Base-by-base conservation (phyloP, 1,284 basidiomycete genomes). In the Golubevia pallescens region DNA sequence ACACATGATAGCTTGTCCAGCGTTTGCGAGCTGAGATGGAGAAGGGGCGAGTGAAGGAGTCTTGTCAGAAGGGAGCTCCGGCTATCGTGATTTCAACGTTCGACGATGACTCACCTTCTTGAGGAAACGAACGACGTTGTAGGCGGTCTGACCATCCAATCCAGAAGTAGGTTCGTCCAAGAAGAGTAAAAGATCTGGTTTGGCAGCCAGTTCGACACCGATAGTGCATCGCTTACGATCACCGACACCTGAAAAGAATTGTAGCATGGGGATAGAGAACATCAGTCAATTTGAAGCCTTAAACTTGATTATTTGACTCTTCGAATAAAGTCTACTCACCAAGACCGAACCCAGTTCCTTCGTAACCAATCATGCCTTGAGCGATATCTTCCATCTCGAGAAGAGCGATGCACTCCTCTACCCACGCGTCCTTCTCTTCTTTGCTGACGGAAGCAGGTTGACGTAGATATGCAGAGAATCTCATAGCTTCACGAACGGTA, bases 391-490 rank as follows among this genome's bases (percentile, higher is more conserved):
- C 58, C 58, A 81, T 52, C 61, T 81, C 79, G 57, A 81, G 73
- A 10, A 81, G 62, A 70, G 78, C 76, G 67, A 81, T 80, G 38
- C 80, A 78, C 63, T 80, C 78, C 51, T 81, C 79, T 34, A 80
- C 77, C 65, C 78, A 81, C 62, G 70, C 71, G 57, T 80, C 70
- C 78, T 80, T 80, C 34, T 80, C 78, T 16, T 63, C 69, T 61
- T 75, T 64, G 28, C 67, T 59, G 3, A 73, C 63, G 32, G 71
- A 63, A 66, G 66, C 62, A 19, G 68, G 66, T 63, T 81, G 79
- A 24, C 79, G 79, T 13, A 81, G 69, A 71, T 80, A 78, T 5
- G 79, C 79, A 5, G 70, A 73, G 71, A 81, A 81, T 6, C 78
- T 73, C 3, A 81, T 68, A 1, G 79, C 78, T 54, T 81, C 79